Percentiles rank a stretch among this genome's conserved stretches.
phyloP scores from a whole-genome alignment of 2,329 filamentous ascomycete species.

The Colletotrichum gigasporum region DNA sequence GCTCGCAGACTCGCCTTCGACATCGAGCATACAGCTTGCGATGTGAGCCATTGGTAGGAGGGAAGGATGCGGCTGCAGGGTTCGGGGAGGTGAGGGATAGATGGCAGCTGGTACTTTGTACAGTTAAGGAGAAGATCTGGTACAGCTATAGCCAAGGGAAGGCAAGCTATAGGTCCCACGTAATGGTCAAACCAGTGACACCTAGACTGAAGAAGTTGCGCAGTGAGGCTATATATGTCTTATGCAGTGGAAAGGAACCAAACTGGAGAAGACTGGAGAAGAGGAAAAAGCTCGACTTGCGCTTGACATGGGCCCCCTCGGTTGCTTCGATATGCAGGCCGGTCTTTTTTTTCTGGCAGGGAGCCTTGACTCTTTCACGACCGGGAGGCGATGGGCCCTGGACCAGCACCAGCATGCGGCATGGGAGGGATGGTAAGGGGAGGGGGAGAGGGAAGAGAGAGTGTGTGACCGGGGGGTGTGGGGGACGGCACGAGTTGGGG shows the following conservation, averaged over 20 bases:
- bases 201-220: slow-evolving; percentile 25
- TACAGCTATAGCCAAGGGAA: slow-evolving; percentile 33
- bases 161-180: slow-evolving; percentile 30
- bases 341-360: slow-evolving; percentile 32
- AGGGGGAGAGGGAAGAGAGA: slow-evolving; percentile 33
- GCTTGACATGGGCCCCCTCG: slow-evolving; percentile 20
- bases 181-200: slow-evolving; percentile 26
- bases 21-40: slow-evolving; percentile 64
- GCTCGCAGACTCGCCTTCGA: slow-evolving; percentile 49
- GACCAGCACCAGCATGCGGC: slow-evolving; percentile 34
- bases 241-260: slow-evolving; percentile 21
- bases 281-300: slow-evolving; percentile 28
- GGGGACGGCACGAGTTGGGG: slow-evolving; percentile 28
- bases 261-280: slow-evolving; percentile 26
- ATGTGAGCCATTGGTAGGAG: slow-evolving; percentile 67
- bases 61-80: slow-evolving; percentile 22
- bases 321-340: slow-evolving; percentile 25
- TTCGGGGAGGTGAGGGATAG: slow-evolving; percentile 24
- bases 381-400: slow-evolving; percentile 25
- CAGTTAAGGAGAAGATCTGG: slow-evolving; percentile 31
- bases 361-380: slow-evolving; percentile 27
- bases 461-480: slow-evolving; percentile 6
- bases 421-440: slow-evolving; percentile 43
- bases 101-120: slow-evolving; percentile 24
- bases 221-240: slow-evolving; percentile 37